Evolutionary conservation across 352 stramenopile species (phyloP), one percentile per base, ranked within the genome.

Genomic region (Globisporangium iwayamae): DNA sequence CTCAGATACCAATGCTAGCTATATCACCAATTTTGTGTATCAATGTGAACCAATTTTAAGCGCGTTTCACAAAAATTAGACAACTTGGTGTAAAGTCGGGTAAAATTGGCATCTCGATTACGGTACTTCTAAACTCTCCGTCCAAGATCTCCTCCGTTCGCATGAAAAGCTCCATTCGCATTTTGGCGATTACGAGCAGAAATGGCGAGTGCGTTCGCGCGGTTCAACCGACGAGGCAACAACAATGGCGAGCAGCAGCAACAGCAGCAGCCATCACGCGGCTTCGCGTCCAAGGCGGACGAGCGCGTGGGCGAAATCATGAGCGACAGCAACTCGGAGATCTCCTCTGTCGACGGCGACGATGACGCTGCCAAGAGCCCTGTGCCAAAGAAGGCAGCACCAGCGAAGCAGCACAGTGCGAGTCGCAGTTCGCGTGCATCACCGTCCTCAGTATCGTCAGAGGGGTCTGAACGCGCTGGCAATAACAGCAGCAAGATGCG

Each of bases 261-360:
- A 7, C 36, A 52, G 3, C 58, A 56, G 18, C 30, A 32, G 10
- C 5, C 57, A 11, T 16, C 9, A 22, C 25, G 56, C 32, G n/a
- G 30, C 43, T 51, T 34, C 10, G 7, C 50, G 16, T 4, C 0
- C 16, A 41, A 56, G 13, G 53, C 32, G 18, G 41, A 60, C 5
- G 62, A 56, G 54, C 72, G 76, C 16, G 67, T 89, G 16, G 78
- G 74, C 7, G 78, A 88, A 52, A 82, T 89, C 66, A 61, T 87
- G 54, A 86, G 77, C 62, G 79, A 90, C 65, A 67, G 62, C 45
- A 86, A 80, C 64, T 89, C 74, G 16, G 79, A 87, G 47, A 64
- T 78, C 41, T 81, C 75, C 13, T 73, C 70, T 1, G 18, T 75
- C 36, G 65, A 72, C 14, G 67, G 52, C 14, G 63, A 70, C 60